Percentiles rank a stretch among this genome's conserved stretches.
Evolutionary conservation across 768 basidiomycete species (phyloP).

Genomic region (Mycena pura): DNA sequence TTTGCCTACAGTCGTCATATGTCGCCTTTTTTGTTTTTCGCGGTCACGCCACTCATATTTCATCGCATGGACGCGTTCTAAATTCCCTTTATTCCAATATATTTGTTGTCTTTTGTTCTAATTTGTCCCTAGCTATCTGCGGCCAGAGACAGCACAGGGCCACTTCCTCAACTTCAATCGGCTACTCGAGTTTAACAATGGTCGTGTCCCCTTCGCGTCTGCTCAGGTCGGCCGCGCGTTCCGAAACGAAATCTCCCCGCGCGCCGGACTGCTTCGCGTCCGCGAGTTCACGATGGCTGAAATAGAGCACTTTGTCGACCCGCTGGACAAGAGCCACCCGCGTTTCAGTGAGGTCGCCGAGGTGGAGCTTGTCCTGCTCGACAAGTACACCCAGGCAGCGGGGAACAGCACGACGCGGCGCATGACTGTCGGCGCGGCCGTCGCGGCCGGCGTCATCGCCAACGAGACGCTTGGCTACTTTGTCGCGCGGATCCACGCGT

Average conservation of each 20-base stretch:
- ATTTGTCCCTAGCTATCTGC: constrained; percentile 89
- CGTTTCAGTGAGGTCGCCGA: constrained; percentile 85
- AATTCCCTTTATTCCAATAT: neutral
- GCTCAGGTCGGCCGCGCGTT: constrained; percentile 96
- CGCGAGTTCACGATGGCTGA: constrained; percentile 99
- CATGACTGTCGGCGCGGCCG: constrained; percentile 89
- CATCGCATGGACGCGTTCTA: too few species aligned
- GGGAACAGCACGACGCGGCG: constrained; percentile 69
- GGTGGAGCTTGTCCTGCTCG: constrained; percentile 76
- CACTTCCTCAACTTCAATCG: constrained; percentile 99
- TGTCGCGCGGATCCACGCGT: constrained; percentile 88
- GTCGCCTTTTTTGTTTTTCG: too few species aligned
- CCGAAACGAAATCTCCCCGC: constrained; percentile 98
- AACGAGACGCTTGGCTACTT: constrained; percentile 99
- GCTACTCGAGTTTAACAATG: constrained; percentile 97
- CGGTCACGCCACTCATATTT: too few species aligned
- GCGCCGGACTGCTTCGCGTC: constrained; percentile 94
- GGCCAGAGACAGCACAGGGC: constrained; percentile 97
- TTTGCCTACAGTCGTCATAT: too few species aligned
- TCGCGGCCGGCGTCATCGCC: constrained; percentile 84
- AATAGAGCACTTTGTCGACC: constrained; percentile 99
- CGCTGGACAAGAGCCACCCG: constrained; percentile 84
- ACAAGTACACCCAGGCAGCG: constrained; percentile 81
- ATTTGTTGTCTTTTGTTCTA: neutral
- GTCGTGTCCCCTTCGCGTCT: constrained; percentile 94